phyloP scores from a whole-genome alignment of 805 yeast species.

The Candida schatavii region DNA sequence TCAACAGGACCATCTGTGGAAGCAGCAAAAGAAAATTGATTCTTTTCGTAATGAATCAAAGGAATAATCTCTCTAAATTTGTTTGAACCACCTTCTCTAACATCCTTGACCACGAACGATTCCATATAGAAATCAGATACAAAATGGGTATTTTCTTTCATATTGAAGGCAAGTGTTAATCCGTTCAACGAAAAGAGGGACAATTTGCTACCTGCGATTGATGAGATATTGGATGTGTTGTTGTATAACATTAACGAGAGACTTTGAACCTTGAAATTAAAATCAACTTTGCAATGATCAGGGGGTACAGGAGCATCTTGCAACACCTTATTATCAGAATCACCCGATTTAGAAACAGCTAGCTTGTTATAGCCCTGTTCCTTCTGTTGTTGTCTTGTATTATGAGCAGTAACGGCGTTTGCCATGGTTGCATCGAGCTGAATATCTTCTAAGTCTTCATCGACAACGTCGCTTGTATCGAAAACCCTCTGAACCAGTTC shows the following conservation, averaged over 20 bases:
- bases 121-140: constrained; percentile 61
- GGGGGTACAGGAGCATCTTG: constrained; percentile 11
- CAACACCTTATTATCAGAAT: not conserved
- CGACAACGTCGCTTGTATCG: constrained; percentile 28
- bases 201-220: constrained; percentile 34
- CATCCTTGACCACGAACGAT: constrained; percentile 77
- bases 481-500: constrained; percentile 57
- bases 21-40: constrained; percentile 67
- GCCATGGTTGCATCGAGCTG: constrained; percentile 63
- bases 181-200: constrained; percentile 52
- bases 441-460: constrained; percentile 46
- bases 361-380: no score
- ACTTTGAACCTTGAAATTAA: constrained; percentile 59
- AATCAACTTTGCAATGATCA: constrained; percentile 38
- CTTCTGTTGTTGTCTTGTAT: constrained; percentile 7
- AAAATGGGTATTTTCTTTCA: constrained; percentile 54
- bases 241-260: constrained; percentile 62
- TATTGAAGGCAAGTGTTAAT: constrained; percentile 47
- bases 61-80: constrained; percentile 83
- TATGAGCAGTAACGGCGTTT: constrained; percentile 43
- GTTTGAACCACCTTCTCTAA: constrained; percentile 58
- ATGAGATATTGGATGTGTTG: constrained; percentile 37
- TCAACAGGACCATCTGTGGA: constrained; percentile 39
- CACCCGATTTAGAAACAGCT: not conserved
- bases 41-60: constrained; percentile 52